Evolutionary conservation across 2,329 filamentous ascomycete genomes (phyloP), one percentile per base, ranked within the genome.

Genomic region (Pyricularia pennisetigena): DNA sequence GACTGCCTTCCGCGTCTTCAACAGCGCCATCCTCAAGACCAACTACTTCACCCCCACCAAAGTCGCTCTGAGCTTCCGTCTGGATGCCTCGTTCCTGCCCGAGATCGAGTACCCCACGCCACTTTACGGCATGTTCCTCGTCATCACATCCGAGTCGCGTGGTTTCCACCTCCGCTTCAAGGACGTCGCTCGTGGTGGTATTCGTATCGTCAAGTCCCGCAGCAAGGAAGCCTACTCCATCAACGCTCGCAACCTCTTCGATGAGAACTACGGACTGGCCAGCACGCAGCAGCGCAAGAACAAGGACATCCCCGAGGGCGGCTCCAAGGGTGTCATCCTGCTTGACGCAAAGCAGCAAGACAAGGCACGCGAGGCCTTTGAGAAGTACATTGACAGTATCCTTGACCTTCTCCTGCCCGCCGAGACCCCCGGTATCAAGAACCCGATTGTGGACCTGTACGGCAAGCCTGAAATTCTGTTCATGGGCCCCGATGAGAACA

Each of bases 231-330:
- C 94, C 2, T 99, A 97, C 77, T 87, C 90, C 70, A 98, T 98
- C 83, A 99, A 99, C 77, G 94, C 94, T 54, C 90, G 95, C 69
- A 97, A 93, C 69, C 85, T 99, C 71, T 99, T 99, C 74, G 95
- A 99, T 74, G 95, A 99, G 82, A 99, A 99, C 81, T 99, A 99
- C 81, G 96, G 95, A 71, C 86, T 99, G 70, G 94, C 95, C 72
- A 98, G 96, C 80, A 99, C 95, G 0, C 95, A 99, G 80, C 95
- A 99, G 82, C 92, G 95, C 76, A 99, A 99, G 87, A 99, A 99
- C 86, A 99, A 99, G 84, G 95, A 99, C 75, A 99, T 99, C 67
- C 95, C 95, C 2, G 95, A 99, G 82, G 95, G 95, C 71, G 95
- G 95, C 68, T 97, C 94, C 74, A 99, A 99, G 83, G 95, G 95